Evolutionary conservation across 257 asterid species (phyloP).

Genomic region (Solanum etuberosum): DNA sequence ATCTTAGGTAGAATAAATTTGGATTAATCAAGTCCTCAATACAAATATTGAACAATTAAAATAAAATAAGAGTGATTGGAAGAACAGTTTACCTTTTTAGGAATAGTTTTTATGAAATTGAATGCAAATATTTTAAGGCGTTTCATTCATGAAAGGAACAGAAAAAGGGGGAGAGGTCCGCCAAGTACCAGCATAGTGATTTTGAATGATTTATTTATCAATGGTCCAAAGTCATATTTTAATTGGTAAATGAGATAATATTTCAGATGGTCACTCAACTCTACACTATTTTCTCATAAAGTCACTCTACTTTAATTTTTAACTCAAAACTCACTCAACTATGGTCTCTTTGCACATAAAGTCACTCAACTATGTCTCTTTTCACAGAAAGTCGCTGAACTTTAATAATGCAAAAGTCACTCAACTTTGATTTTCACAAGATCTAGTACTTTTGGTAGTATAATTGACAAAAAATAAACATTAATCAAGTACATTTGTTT

Average conservation of each 20-base stretch:
- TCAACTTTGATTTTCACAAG: not conserved
- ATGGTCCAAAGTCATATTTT: not conserved
- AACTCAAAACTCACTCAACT: not conserved
- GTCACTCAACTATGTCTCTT: too few relatives aligned
- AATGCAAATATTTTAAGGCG: not conserved
- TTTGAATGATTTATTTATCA: not conserved
- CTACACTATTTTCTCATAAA: too few relatives aligned
- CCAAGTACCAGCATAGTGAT: not conserved
- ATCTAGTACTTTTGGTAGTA: not conserved
- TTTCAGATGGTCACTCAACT: too few relatives aligned
- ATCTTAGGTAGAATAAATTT: too few relatives aligned
- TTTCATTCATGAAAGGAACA: not conserved
- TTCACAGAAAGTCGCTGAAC: too few relatives aligned
- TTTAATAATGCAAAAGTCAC: too few relatives aligned
- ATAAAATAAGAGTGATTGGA: too few relatives aligned
- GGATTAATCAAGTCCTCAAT: too few relatives aligned
- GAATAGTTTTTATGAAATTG: not conserved
- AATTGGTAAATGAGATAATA: not conserved
- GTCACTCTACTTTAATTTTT: too few relatives aligned
- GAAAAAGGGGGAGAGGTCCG: not conserved
- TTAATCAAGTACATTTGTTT: not conserved
- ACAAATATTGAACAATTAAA: too few relatives aligned
- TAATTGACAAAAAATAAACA: not conserved
- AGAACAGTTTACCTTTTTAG: not conserved
- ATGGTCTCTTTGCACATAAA: too few relatives aligned